A percentile compares a stretch with the other conserved stretches of the same genome.
Conservation (phyloP, 257 asterid genomes). For the Jasminum sambac region DNA sequence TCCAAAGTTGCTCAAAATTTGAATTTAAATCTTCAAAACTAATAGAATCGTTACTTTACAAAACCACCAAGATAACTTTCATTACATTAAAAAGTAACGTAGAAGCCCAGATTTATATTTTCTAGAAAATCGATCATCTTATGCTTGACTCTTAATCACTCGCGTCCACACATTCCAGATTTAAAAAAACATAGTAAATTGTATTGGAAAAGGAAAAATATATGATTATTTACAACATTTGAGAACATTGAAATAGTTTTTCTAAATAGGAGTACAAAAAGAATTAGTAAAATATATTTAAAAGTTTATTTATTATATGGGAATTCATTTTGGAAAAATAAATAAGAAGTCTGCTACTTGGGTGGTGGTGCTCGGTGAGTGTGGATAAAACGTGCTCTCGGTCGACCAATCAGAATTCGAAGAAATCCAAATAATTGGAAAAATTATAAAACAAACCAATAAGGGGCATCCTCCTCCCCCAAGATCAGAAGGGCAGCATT, state of each 20-base stretch:
- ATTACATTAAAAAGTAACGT: background rate
- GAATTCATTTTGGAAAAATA: background rate
- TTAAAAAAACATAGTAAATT: background rate
- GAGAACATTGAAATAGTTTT: background rate
- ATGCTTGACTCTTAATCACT: background rate
- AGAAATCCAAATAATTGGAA: conserved; percentile 49
- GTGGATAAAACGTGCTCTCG: conserved; percentile 73
- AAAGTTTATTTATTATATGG: background rate
- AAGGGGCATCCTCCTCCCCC: background rate
- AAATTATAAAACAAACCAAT: background rate
- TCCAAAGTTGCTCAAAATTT: too few species aligned
- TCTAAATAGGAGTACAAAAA: background rate
- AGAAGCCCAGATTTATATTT: background rate
- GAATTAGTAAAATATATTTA: background rate
- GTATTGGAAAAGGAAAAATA: background rate
- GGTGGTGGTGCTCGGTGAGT: conserved; percentile 35
- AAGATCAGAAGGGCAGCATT: conserved; percentile 17
- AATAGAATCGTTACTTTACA: background rate
- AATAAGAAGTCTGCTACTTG: background rate
- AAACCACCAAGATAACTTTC: background rate
- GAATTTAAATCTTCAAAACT: background rate
- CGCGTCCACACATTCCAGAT: background rate
- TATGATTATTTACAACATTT: background rate
- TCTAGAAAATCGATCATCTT: background rate
- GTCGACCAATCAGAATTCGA: conserved; percentile 58